Evolutionary conservation across 371 early-diverging fungal genomes (phyloP).

Genomic region (Dinochytrium kinnereticum): DNA sequence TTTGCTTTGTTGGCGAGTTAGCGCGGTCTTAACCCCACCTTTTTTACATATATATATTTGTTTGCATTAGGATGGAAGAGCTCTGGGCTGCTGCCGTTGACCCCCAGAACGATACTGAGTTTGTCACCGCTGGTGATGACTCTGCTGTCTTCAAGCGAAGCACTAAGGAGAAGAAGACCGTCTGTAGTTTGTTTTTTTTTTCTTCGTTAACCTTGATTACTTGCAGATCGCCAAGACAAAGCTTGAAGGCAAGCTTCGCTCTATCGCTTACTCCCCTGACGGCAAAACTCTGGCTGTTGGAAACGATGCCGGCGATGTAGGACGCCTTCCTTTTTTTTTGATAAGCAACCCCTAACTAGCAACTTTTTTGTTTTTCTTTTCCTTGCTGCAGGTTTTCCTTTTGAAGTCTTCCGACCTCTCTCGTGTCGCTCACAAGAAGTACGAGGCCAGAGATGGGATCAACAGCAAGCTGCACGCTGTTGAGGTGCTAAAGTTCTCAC

Average conservation of each 20-base stretch:
- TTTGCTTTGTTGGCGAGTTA: neutral
- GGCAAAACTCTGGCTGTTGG: constrained; percentile 36
- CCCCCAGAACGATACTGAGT: constrained; percentile 29
- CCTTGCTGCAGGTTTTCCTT: constrained; percentile 33
- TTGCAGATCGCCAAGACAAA: constrained; percentile 26
- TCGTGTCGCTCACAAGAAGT: constrained; percentile 32
- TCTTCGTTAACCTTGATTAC: neutral
- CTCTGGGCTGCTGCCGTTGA: constrained; percentile 31
- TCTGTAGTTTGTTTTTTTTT: neutral
- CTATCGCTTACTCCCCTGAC: constrained; percentile 36
- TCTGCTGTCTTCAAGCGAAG: constrained; percentile 29
- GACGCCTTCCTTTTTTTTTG: neutral
- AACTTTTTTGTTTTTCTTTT: neutral
- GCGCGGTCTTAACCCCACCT: too few relatives aligned
- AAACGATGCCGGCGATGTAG: constrained; percentile 38
- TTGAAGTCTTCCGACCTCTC: constrained; percentile 29
- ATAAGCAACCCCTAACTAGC: too few relatives aligned
- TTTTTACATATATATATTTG: too few relatives aligned
- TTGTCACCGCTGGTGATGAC: constrained; percentile 39
- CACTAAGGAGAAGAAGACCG: constrained; percentile 20
- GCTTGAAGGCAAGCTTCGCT: constrained; percentile 34
- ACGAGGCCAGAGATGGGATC: constrained; percentile 24
- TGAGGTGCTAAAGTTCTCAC: constrained; percentile 37
- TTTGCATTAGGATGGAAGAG: constrained; percentile 26
- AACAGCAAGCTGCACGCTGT: constrained; percentile 31